Evolutionary conservation across 352 stramenopile genomes (phyloP).

Genomic region (Albugo candida): DNA sequence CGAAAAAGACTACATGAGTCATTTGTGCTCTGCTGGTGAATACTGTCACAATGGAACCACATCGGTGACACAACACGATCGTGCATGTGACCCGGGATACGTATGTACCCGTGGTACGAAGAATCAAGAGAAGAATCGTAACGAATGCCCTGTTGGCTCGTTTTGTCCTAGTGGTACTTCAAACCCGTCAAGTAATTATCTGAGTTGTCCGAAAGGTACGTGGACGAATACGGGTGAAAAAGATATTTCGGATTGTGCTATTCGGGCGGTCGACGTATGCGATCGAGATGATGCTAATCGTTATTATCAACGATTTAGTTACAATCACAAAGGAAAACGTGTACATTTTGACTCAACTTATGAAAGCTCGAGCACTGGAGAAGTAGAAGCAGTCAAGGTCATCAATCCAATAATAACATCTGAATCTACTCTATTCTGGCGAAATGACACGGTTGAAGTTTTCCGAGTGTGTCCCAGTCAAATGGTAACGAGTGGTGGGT

Average conservation of each 20-base stretch:
- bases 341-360: slow-evolving; percentile 52
- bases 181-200: slow-evolving; percentile 57
- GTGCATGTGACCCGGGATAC: slow-evolving; percentile 69
- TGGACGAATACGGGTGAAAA: slow-evolving; percentile 63
- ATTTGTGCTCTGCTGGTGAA: slow-evolving; percentile 83
- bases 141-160: slow-evolving; percentile 84
- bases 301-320: slow-evolving; percentile 66
- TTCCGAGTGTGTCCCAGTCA: slow-evolving; percentile 68
- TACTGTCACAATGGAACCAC: slow-evolving; percentile 78
- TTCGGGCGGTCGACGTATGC: slow-evolving; percentile 81
- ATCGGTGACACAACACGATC: slow-evolving; percentile 67
- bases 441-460: slow-evolving; percentile 90
- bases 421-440: slow-evolving; percentile 61
- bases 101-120: slow-evolving; percentile 82
- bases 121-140: slow-evolving; percentile 73
- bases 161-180: slow-evolving; percentile 86
- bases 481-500: slow-evolving; percentile 16
- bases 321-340: slow-evolving; percentile 29
- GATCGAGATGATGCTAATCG: slow-evolving; percentile 77
- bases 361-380: slow-evolving; percentile 43
- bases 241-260: slow-evolving; percentile 74
- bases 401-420: slow-evolving; percentile 87
- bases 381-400: slow-evolving; percentile 80
- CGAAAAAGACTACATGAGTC: slow-evolving; percentile 74
- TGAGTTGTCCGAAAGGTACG: slow-evolving; percentile 82